Conservation (phyloP, 768 basidiomycete species). For the Tylopilus felleus region DNA sequence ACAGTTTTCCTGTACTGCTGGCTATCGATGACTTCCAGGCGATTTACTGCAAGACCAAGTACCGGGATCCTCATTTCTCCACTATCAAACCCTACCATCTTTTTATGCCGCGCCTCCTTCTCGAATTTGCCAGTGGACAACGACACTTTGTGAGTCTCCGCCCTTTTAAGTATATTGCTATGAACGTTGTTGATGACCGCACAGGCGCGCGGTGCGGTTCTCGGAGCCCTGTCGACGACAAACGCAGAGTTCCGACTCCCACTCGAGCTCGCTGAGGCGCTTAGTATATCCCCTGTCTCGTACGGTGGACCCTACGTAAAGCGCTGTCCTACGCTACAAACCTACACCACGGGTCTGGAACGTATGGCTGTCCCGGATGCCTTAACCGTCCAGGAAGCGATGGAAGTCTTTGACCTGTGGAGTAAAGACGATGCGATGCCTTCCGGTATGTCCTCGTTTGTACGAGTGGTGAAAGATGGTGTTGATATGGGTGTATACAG, state of each 20-base stretch:
- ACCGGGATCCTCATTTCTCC: conserved; percentile 71
- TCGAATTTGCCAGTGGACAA: conserved; percentile 76
- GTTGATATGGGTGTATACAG: conserved; percentile 21
- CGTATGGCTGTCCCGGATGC: conserved; percentile 52
- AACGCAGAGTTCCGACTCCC: conserved; percentile 58
- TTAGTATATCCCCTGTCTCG: conserved; percentile 43
- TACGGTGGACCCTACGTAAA: conserved; percentile 54
- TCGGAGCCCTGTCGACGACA: conserved; percentile 66
- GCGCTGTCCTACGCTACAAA: conserved; percentile 44
- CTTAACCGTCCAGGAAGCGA: conserved; percentile 65
- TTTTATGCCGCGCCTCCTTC: conserved; percentile 68
- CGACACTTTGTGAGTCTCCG: conserved; percentile 59
- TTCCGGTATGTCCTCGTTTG: conserved; percentile 36
- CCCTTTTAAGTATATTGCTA: too few relatives aligned
- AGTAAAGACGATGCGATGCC: conserved; percentile 56
- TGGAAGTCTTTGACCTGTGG: conserved; percentile 75
- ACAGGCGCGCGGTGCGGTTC: conserved; percentile 65
- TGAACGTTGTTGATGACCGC: conserved; percentile 1
- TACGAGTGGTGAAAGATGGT: not conserved
- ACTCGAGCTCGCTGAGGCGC: conserved; percentile 60
- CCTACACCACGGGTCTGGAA: conserved; percentile 54
- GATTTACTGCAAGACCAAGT: conserved; percentile 62
- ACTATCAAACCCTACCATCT: conserved; percentile 73
- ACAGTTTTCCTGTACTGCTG: conserved; percentile 72
- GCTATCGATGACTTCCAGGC: conserved; percentile 90